These are phyloP conservation scores for Trichocomaceae sp. DNA, from an alignment of 2,329 filamentous ascomycete species.

Conservation along the genomic window DNA sequence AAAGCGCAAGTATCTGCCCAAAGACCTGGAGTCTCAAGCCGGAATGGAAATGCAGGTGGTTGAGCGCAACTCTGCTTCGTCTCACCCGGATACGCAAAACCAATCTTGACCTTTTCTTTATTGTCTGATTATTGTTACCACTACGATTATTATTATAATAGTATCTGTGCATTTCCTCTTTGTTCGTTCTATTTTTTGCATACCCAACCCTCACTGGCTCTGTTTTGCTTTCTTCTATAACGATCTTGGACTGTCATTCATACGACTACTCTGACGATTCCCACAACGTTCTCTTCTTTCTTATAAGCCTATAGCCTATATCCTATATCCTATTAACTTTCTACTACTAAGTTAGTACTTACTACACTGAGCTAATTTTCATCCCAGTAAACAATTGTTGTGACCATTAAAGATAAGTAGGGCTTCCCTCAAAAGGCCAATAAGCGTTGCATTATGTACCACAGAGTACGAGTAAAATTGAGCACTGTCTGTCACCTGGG, in stretches of 20 bases:
- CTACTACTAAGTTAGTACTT: background rate
- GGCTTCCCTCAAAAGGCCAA: background rate
- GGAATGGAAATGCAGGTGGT: constrained; percentile 69
- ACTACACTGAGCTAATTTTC: background rate
- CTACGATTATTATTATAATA: constrained; percentile 8
- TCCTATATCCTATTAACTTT: background rate
- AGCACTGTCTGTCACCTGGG: too few relatives aligned
- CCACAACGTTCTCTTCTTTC: constrained; percentile 7
- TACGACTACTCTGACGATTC: constrained; percentile 7
- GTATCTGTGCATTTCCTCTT: constrained; percentile 5
- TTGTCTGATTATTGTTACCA: constrained; percentile 6
- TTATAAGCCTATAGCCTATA: constrained; percentile 6
- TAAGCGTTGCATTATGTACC: background rate
- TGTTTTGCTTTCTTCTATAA: background rate
- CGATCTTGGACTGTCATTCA: constrained; percentile 3
- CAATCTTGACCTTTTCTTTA: background rate
- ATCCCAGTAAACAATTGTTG: background rate
- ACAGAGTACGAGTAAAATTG: background rate
- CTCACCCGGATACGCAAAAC: constrained; percentile 2
- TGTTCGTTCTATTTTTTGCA: background rate
- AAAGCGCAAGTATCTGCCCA: constrained; percentile 47
- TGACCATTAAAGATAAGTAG: background rate
- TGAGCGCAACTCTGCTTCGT: constrained; percentile 13
- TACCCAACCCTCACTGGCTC: background rate
- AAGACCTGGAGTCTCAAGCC: constrained; percentile 46